Evolutionary conservation across 768 basidiomycete species (phyloP), one percentile per base, ranked within the genome.

Genomic region (Russula dissimulans): DNA sequence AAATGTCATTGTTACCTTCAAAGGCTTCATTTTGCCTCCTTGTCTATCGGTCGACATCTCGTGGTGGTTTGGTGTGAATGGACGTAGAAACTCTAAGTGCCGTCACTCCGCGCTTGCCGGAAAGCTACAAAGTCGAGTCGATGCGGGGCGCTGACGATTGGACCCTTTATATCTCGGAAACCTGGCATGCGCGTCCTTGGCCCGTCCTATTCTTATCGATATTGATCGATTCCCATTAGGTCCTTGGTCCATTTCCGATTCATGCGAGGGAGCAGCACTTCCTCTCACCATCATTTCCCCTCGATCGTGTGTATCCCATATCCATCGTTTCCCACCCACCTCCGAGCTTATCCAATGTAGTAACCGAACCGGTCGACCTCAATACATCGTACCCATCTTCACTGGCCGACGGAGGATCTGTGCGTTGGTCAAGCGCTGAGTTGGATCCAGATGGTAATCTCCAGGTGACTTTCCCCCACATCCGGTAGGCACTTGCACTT

Each of bases 1-100:
- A 46, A 22, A 49, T 10, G 44, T 26, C n/a, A 38, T 10, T 32
- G 67, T 34, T 17, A 85, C 90, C 89, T 92, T 92, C 66, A 92
- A 74, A 55, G 91, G 91, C 80, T 93, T 93, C 55, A 86, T 69
- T 75, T 93, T 92, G 69, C 90, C 91, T 63, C 87, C 89, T 77
- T 89, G 85, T 75, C 88, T 81, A 69, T 79, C 74, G 34, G 82
- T 74, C 84, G 22, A 26, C 22, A 86, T 86, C 26, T 45, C 38
- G 45, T 22, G 52, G 18, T 9, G 69, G 36, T 34, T 52, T 49
- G 54, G 41, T 32, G 52, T 59, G 22, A 26, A 2, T 57, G 48
- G 54, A 31, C 26, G 47, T 43, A 17, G 46, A 52, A 47, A 48
- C 51, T 57, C n/a, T 9, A 42, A 52, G 38, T 62, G 39, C 12